These are phyloP conservation scores for Sanghuangporus weigelae DNA, from an alignment of 1,284 basidiomycete genomes.

Conservation along the genomic window DNA sequence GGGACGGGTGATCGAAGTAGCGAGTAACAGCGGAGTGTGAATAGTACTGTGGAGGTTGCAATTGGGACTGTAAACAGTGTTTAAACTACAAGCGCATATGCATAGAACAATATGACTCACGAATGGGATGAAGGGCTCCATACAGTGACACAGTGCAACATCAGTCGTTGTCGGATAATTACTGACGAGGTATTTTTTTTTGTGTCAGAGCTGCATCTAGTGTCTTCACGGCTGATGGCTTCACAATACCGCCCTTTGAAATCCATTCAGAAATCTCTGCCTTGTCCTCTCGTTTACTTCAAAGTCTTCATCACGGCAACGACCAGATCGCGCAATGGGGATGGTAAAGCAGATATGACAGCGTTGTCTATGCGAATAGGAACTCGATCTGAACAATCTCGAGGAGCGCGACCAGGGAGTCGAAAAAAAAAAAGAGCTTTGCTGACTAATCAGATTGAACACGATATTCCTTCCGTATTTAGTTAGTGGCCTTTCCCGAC, in stretches of 20 bases:
- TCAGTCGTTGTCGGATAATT: slow-evolving; percentile 86
- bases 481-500: neutral
- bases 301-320: slow-evolving; percentile 39
- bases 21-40: slow-evolving; percentile 78
- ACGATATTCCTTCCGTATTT: neutral
- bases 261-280: slow-evolving; percentile 65
- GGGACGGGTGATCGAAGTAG: slow-evolving; percentile 83
- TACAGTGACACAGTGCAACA: slow-evolving; percentile 80
- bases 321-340: slow-evolving; percentile 57
- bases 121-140: slow-evolving; percentile 74
- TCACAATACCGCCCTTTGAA: slow-evolving; percentile 51
- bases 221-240: slow-evolving; percentile 48
- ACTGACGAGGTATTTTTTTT: slow-evolving; percentile 74
- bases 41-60: slow-evolving; percentile 65
- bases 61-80: slow-evolving; percentile 46
- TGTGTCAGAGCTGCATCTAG: slow-evolving; percentile 71
- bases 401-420: neutral
- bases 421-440: too few relatives aligned
- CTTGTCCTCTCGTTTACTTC: slow-evolving; percentile 60
- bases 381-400: neutral
- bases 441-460: neutral
- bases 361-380: slow-evolving; percentile 31
- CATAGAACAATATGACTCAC: slow-evolving; percentile 43
- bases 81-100: neutral
- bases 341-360: slow-evolving; percentile 44